Evolutionary conservation across 768 basidiomycete genomes (phyloP).

Genomic region (Tephrocybe sp.): DNA sequence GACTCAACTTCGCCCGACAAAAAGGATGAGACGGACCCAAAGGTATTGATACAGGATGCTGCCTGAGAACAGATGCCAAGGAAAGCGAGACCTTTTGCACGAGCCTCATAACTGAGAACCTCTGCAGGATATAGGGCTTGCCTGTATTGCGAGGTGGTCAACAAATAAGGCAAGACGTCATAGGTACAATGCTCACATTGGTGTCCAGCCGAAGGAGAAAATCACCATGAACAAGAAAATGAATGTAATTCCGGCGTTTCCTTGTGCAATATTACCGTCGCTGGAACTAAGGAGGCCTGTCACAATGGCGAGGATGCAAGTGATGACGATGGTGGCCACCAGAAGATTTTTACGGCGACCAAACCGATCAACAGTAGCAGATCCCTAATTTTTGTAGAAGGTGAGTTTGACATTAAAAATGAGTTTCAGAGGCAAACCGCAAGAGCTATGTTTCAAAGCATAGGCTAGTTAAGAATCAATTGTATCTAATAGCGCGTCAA

Average conservation of each 20-base stretch:
- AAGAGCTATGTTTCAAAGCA: constrained; percentile 2
- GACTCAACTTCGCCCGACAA: not conserved
- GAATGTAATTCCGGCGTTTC: constrained; percentile 52
- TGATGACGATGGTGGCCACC: constrained; percentile 33
- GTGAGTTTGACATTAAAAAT: not conserved
- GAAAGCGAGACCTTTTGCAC: constrained; percentile 53
- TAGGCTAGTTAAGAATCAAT: not conserved
- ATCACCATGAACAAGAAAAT: constrained; percentile 50
- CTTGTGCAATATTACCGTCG: constrained; percentile 31
- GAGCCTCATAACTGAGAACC: constrained; percentile 46
- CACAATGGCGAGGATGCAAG: constrained; percentile 42
- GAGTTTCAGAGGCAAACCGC: not conserved
- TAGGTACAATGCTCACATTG: constrained; percentile 34
- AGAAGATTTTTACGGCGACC: constrained; percentile 47
- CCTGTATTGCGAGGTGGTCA: too few species aligned
- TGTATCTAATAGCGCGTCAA: not conserved
- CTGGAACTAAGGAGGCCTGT: constrained; percentile 41
- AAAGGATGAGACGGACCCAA: constrained; percentile 32
- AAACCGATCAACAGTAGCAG: constrained; percentile 45
- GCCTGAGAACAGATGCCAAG: constrained; percentile 42
- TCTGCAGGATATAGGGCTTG: constrained; percentile 56
- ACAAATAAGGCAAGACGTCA: not conserved
- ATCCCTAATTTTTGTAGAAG: constrained; percentile 29
- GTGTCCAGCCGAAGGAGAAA: constrained; percentile 56
- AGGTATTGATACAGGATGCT: constrained; percentile 47